Percentiles rank a stretch among this genome's conserved stretches.
phyloP scores from a whole-genome alignment of 208 protist genomes.

The Leishmania braziliensis region DNA sequence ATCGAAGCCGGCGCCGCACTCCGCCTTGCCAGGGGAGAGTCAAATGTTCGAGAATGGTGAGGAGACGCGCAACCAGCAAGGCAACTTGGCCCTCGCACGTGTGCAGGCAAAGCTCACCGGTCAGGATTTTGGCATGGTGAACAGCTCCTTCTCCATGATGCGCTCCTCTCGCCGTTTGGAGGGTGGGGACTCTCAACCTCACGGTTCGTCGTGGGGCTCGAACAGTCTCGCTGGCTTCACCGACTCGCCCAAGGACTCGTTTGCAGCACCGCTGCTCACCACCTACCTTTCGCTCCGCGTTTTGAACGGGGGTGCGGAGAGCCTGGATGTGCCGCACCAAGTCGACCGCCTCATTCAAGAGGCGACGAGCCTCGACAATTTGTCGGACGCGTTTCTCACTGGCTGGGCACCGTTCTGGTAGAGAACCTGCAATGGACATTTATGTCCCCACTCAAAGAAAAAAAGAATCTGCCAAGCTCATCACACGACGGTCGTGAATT shows the following conservation, averaged over 20 bases:
- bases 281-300: conserved; percentile 78
- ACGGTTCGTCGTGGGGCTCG: conserved; percentile 56
- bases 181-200: conserved; percentile 23
- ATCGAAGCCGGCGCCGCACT: conserved; percentile 41
- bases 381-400: conserved; percentile 88
- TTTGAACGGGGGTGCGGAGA: conserved; percentile 56
- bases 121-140: conserved; percentile 80
- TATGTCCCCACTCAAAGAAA: background rate
- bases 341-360: conserved; percentile 92
- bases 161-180: conserved; percentile 38
- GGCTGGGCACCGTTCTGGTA: conserved; percentile 94
- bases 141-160: conserved; percentile 65
- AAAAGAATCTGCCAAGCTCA: background rate
- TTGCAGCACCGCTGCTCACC: conserved; percentile 57
- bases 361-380: conserved; percentile 88
- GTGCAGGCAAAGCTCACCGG: conserved; percentile 88
- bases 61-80: conserved; percentile 87
- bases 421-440: background rate
- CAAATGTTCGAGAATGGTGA: conserved; percentile 44
- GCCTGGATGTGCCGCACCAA: conserved; percentile 79
- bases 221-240: conserved; percentile 40
- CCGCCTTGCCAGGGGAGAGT: conserved; percentile 12
- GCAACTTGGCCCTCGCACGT: conserved; percentile 79
- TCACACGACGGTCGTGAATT: background rate
- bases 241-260: conserved; percentile 47